A percentile compares a stretch with the other conserved stretches of the same genome.
phyloP scores from a whole-genome alignment of 129 eudicot genomes.

The Helichrysum umbraculigerum region DNA sequence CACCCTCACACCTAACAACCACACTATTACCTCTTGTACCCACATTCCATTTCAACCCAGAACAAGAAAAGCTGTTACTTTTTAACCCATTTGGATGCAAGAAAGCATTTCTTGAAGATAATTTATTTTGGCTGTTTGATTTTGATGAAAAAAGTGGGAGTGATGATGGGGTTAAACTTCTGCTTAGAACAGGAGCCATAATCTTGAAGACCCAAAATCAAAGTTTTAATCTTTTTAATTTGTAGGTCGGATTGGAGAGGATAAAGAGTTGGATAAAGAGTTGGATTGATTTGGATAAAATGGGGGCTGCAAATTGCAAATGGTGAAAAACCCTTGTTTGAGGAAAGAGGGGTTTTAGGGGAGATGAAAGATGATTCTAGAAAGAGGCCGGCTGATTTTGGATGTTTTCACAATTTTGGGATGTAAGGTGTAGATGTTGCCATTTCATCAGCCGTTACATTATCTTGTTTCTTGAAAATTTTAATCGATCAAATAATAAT shows the following conservation, averaged over 20 bases:
- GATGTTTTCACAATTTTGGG: constrained; percentile 27
- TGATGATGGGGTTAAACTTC: constrained; percentile 61
- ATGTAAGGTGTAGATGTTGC: constrained; percentile 59
- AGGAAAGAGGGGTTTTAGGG: constrained; percentile 56
- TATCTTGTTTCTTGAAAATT: constrained; percentile 41
- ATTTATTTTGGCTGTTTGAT: constrained; percentile 32
- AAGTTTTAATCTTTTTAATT: background rate
- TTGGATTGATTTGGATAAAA: constrained; percentile 8
- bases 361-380: constrained; percentile 64
- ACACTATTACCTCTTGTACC: constrained; percentile 52
- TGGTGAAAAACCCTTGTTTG: constrained; percentile 36
- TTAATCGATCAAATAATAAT: no score
- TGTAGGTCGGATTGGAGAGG: constrained; percentile 8
- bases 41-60: constrained; percentile 62
- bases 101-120: constrained; percentile 46
- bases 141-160: constrained; percentile 47
- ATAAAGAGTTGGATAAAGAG: no score
- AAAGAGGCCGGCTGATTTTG: constrained; percentile 43
- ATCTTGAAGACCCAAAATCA: constrained; percentile 8
- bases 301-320: constrained; percentile 11
- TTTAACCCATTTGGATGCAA: constrained; percentile 48
- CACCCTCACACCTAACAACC: constrained; percentile 76
- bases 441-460: constrained; percentile 46
- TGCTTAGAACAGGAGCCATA: constrained; percentile 85
- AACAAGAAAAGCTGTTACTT: constrained; percentile 42